phyloP scores from a whole-genome alignment of 192 early-diverging fungal genomes.

The Mortierella antarctica region DNA sequence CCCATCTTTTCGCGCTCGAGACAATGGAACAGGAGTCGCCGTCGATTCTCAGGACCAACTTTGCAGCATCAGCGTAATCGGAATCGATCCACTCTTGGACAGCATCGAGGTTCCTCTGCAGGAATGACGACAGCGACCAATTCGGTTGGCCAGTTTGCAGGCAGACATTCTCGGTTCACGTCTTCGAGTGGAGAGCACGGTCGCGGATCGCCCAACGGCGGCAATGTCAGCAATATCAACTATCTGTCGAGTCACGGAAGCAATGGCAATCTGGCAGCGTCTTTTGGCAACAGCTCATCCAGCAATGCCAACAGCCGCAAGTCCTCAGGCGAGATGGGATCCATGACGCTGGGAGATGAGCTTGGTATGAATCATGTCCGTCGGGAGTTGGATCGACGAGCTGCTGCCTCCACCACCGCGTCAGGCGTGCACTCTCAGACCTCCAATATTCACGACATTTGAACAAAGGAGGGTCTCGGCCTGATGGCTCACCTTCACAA shows the following conservation, averaged over 20 bases:
- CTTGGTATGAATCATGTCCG: slow-evolving; percentile 47
- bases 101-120: slow-evolving; percentile 6
- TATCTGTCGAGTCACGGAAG: slow-evolving; percentile 31
- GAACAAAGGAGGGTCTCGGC: not conserved
- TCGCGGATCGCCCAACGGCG: no score
- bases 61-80: slow-evolving; percentile 32
- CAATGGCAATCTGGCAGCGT: slow-evolving; percentile 22
- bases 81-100: not conserved
- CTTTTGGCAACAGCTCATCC: slow-evolving; percentile 1
- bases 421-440: not conserved
- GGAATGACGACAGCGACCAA: slow-evolving; percentile 46
- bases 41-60: slow-evolving; percentile 37
- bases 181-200: slow-evolving; percentile 25
- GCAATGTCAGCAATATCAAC: not conserved
- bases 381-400: slow-evolving; percentile 43
- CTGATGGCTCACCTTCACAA: no score
- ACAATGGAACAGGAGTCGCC: slow-evolving; percentile 43
- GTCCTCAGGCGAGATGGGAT: slow-evolving; percentile 24
- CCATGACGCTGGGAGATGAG: slow-evolving; percentile 46
- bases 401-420: slow-evolving; percentile 8
- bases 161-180: slow-evolving; percentile 30
- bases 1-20: slow-evolving; percentile 76
- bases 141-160: slow-evolving; percentile 7
- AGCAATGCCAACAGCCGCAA: slow-evolving; percentile 13
- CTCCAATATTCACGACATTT: slow-evolving; percentile 41